These are phyloP conservation scores for Thalassiosira exigua DNA, from an alignment of 352 stramenopile genomes.

Conservation along the genomic window DNA sequence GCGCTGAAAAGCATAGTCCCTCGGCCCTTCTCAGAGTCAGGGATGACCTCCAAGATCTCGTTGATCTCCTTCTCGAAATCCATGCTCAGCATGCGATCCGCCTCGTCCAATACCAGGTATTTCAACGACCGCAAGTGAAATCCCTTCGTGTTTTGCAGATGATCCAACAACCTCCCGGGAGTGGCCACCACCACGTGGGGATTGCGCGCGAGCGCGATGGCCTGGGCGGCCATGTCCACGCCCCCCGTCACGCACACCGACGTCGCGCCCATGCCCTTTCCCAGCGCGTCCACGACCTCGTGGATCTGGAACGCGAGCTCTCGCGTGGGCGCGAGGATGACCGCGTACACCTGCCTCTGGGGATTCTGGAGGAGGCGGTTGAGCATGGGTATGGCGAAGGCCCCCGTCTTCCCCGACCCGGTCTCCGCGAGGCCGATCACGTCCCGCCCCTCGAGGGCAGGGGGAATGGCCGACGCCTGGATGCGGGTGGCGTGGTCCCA, in stretches of 20 bases:
- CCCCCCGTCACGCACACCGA: slow-evolving; percentile 87
- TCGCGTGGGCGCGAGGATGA: slow-evolving; percentile 85
- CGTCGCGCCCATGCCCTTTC: slow-evolving; percentile 87
- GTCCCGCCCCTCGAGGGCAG: slow-evolving; percentile 92
- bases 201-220: slow-evolving; percentile 95
- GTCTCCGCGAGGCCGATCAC: slow-evolving; percentile 97
- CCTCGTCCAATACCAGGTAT: slow-evolving; percentile 88
- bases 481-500: slow-evolving; percentile 95
- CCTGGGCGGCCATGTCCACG: slow-evolving; percentile 97
- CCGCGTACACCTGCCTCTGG: slow-evolving; percentile 85
- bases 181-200: slow-evolving; percentile 97
- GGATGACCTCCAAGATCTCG: slow-evolving; percentile 96
- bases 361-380: slow-evolving; percentile 88
- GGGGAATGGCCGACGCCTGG: slow-evolving; percentile 92
- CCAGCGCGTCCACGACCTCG: slow-evolving; percentile 91
- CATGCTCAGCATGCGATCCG: slow-evolving; percentile 92
- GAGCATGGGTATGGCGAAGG: slow-evolving; percentile 95
- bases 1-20: slow-evolving; percentile 97
- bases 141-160: slow-evolving; percentile 91
- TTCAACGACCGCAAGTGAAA: slow-evolving; percentile 88
- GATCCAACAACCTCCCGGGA: slow-evolving; percentile 94
- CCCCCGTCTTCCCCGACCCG: slow-evolving; percentile 93
- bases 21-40: slow-evolving; percentile 84
- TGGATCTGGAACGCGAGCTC: slow-evolving; percentile 88
- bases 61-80: slow-evolving; percentile 99